phyloP scores from a whole-genome alignment of 2,329 filamentous ascomycete genomes.

The Chaetoscypha palmicola region DNA sequence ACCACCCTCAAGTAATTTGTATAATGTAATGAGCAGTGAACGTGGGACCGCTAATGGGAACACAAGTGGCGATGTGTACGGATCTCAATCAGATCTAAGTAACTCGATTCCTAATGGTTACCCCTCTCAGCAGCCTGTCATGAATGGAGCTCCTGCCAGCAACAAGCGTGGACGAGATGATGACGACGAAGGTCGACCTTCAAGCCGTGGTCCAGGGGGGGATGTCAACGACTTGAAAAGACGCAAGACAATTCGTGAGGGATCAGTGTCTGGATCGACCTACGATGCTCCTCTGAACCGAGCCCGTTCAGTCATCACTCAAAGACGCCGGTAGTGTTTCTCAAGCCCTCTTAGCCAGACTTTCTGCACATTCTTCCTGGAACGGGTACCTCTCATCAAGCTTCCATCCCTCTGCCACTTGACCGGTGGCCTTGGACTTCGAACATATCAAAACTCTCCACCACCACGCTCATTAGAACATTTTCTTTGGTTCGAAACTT shows the following conservation, averaged over 20 bases:
- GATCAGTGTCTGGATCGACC: conserved; percentile 42
- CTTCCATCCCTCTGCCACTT: conserved; percentile 15
- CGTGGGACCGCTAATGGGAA: conserved; percentile 61
- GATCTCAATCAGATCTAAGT: conserved; percentile 54
- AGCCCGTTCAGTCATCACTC: conserved; percentile 39
- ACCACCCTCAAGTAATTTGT: conserved; percentile 70
- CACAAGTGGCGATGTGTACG: conserved; percentile 62
- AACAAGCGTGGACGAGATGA: conserved; percentile 41
- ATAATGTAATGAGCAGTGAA: conserved; percentile 83
- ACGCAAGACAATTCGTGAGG: conserved; percentile 68
- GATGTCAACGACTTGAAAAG: conserved; percentile 65
- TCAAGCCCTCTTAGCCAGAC: conserved; percentile 10
- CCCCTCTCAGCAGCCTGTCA: conserved; percentile 50
- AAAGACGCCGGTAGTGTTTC: conserved; percentile 26
- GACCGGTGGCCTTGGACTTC: conserved; percentile 19
- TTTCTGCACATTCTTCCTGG: conserved; percentile 25
- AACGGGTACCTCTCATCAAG: conserved; percentile 10
- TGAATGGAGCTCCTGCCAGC: conserved; percentile 51
- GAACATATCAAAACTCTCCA: conserved; percentile 27
- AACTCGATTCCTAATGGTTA: conserved; percentile 55
- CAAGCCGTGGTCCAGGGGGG: conserved; percentile 44
- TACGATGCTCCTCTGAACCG: conserved; percentile 44
- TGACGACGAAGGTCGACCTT: conserved; percentile 48
- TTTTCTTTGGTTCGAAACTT: conserved; percentile 22
- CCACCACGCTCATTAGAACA: conserved; percentile 25